These are phyloP conservation scores for Aschersonia sp. DNA, from an alignment of 2,329 filamentous ascomycete species.

Conservation along the genomic window DNA sequence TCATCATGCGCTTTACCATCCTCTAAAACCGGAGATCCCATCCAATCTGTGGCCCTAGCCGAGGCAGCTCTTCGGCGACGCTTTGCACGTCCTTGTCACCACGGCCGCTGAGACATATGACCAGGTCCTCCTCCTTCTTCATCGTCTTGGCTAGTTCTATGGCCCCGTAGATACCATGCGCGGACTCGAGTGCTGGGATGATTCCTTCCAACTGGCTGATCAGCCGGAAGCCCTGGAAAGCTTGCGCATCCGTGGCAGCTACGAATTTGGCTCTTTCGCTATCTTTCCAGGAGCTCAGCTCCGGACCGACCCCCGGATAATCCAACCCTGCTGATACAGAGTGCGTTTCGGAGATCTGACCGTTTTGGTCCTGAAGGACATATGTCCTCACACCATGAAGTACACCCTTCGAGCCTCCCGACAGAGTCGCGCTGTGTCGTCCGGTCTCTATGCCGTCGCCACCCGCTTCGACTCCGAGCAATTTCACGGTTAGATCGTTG, in stretches of 20 bases:
- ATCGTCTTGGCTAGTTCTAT: slow-evolving; percentile 87
- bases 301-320: slow-evolving; percentile 92
- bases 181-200: slow-evolving; percentile 87
- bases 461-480: slow-evolving; percentile 88
- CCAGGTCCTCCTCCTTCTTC: slow-evolving; percentile 75
- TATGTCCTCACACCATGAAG: slow-evolving; percentile 94
- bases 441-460: slow-evolving; percentile 81
- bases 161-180: slow-evolving; percentile 83
- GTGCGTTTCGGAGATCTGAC: slow-evolving; percentile 90
- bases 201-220: slow-evolving; percentile 87
- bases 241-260: slow-evolving; percentile 81
- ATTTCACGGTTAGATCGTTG: slow-evolving; percentile 69
- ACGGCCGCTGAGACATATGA: slow-evolving; percentile 84
- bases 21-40: slow-evolving; percentile 50
- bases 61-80: slow-evolving; percentile 86
- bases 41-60: slow-evolving; percentile 75
- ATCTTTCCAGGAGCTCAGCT: slow-evolving; percentile 89
- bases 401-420: slow-evolving; percentile 78
- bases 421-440: slow-evolving; percentile 77
- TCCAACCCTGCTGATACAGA: slow-evolving; percentile 93
- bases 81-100: slow-evolving; percentile 99
- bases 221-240: slow-evolving; percentile 73
- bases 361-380: slow-evolving; percentile 81
- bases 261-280: slow-evolving; percentile 74
- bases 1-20: neutral